Conservation (phyloP, 306 rosid genomes). For the Medicago lupulina region DNA sequence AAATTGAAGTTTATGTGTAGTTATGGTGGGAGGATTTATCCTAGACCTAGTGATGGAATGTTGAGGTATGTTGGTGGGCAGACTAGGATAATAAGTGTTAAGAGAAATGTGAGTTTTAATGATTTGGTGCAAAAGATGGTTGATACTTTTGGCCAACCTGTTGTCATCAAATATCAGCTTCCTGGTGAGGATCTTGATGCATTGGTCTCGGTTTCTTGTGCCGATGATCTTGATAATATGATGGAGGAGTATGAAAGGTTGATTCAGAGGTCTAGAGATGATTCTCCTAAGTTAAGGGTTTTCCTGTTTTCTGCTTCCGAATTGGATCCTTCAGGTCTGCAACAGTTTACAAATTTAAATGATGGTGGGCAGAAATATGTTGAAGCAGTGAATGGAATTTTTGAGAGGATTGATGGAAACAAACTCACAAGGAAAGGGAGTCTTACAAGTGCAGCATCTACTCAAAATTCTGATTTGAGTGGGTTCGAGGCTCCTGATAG, state of each 20-base stretch:
- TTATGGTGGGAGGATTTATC: conserved; percentile 88
- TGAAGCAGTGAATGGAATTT: conserved; percentile 84
- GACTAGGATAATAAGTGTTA: conserved; percentile 80
- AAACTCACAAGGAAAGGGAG: conserved; percentile 71
- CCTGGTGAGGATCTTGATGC: conserved; percentile 98
- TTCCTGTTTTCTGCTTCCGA: conserved; percentile 82
- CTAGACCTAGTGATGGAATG: conserved; percentile 90
- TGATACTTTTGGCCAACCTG: conserved; percentile 73
- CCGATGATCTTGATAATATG: conserved; percentile 95
- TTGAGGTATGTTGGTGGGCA: conserved; percentile 97
- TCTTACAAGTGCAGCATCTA: conserved; percentile 70
- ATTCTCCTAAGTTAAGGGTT: conserved; percentile 79
- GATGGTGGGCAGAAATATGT: conserved; percentile 81
- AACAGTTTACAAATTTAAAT: conserved; percentile 56
- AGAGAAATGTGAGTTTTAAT: conserved; percentile 66
- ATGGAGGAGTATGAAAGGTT: conserved; percentile 88
- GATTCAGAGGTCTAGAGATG: conserved; percentile 73
- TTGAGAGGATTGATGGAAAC: conserved; percentile 51
- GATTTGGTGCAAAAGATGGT: conserved; percentile 78
- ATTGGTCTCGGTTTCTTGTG: conserved; percentile 84
- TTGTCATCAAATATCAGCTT: conserved; percentile 91
- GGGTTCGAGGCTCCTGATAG: conserved; percentile 65
- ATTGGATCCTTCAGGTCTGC: conserved; percentile 60
- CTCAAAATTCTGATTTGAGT: conserved; percentile 85
- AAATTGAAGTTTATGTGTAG: conserved; percentile 86